Evolutionary conservation across 257 asterid genomes (phyloP).

Genomic region (Cruciata laevipes): DNA sequence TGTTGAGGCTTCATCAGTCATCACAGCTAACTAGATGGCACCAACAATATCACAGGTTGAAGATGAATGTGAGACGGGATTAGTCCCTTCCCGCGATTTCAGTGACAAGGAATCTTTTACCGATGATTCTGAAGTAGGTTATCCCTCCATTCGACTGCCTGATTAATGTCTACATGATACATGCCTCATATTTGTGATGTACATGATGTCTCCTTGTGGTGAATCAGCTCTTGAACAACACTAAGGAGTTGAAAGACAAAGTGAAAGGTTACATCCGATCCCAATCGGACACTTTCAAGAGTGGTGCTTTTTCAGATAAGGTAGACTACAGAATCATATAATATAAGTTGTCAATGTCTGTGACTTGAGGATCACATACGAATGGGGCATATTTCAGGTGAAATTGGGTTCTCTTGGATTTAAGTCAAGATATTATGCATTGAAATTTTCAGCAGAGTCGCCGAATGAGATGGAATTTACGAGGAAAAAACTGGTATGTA

Average conservation of each 20-base stretch:
- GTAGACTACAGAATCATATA: too few relatives aligned
- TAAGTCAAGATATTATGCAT: slow-evolving; percentile 41
- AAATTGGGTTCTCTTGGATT: slow-evolving; percentile 40
- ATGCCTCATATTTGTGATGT: not conserved
- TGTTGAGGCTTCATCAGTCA: not conserved
- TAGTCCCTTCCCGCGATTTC: not conserved
- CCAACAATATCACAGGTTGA: not conserved
- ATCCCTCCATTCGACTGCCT: not conserved
- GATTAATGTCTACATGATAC: not conserved
- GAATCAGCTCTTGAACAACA: slow-evolving; percentile 33
- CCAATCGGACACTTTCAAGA: slow-evolving; percentile 32
- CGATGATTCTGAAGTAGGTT: slow-evolving; percentile 7
- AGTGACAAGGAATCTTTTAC: not conserved
- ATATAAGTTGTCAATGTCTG: too few relatives aligned
- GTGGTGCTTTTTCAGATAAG: slow-evolving; percentile 33
- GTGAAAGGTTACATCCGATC: slow-evolving; percentile 21
- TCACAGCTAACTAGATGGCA: not conserved
- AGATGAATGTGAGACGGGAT: not conserved
- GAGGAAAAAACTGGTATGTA: slow-evolving; percentile 35
- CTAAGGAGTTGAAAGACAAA: slow-evolving; percentile 29
- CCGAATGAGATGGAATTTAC: slow-evolving; percentile 28
- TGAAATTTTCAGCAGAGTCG: slow-evolving; percentile 35
- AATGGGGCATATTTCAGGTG: slow-evolving; percentile 27
- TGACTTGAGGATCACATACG: not conserved
- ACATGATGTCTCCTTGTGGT: not conserved